Conservation (phyloP, 2,329 filamentous ascomycete genomes). For the Neonectria punicea region DNA sequence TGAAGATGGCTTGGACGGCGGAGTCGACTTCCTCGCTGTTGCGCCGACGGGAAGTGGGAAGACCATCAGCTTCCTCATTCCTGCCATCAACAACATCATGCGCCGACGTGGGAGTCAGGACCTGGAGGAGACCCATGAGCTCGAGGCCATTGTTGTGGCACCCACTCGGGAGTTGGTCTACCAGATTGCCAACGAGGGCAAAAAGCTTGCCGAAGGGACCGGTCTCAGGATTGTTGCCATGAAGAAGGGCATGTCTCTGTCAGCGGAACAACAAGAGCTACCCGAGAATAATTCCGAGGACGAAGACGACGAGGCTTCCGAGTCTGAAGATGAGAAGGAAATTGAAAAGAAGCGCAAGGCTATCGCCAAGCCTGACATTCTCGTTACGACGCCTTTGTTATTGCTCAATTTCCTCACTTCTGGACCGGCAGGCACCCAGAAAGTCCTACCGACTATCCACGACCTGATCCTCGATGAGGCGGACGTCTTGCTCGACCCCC, state of each 20-base stretch:
- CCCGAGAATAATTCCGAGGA: slow-evolving; percentile 53
- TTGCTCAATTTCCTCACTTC: slow-evolving; percentile 77
- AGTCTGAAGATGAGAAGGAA: slow-evolving; percentile 49
- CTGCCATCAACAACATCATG: slow-evolving; percentile 81
- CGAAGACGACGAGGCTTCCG: slow-evolving; percentile 51
- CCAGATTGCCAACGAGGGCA: slow-evolving; percentile 86
- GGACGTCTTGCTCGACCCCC: slow-evolving; percentile 89
- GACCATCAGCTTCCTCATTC: slow-evolving; percentile 92
- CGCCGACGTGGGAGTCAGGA: slow-evolving; percentile 62
- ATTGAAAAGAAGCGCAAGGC: slow-evolving; percentile 42
- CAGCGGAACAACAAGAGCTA: slow-evolving; percentile 55
- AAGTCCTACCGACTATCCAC: slow-evolving; percentile 72
- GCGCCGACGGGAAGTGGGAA: slow-evolving; percentile 97
- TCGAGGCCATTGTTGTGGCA: slow-evolving; percentile 77
- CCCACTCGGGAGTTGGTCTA: slow-evolving; percentile 82
- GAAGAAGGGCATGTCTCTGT: slow-evolving; percentile 83
- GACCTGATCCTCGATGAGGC: slow-evolving; percentile 91
- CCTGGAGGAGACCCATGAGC: slow-evolving; percentile 52
- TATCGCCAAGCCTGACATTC: slow-evolving; percentile 50
- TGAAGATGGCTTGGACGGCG: slow-evolving; percentile 48
- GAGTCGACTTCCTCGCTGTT: slow-evolving; percentile 83
- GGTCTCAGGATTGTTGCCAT: slow-evolving; percentile 83
- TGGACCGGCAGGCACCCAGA: slow-evolving; percentile 55
- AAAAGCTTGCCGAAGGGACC: slow-evolving; percentile 81
- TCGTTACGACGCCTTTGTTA: slow-evolving; percentile 63